Conservation (phyloP, 2,329 filamentous ascomycete species). For the Hyphodiscus sp. region DNA sequence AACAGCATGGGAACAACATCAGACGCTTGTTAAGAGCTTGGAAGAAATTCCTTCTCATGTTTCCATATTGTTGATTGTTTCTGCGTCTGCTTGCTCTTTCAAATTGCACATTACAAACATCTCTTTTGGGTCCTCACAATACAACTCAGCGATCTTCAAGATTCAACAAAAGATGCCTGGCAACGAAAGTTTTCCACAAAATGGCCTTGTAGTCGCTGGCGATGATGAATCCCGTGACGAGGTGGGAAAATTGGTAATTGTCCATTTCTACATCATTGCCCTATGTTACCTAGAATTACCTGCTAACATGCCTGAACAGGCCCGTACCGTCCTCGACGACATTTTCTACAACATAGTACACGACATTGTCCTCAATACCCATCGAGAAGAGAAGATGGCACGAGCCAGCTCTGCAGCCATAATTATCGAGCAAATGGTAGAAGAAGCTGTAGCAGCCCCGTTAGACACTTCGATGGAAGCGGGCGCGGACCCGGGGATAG, state of each 20-base stretch:
- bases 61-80: constrained; percentile 9
- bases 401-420: constrained; percentile 60
- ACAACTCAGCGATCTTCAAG: constrained; percentile 6
- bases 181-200: constrained; percentile 22
- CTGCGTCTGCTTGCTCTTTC: constrained; percentile 17
- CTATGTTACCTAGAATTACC: constrained; percentile 4
- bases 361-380: constrained; percentile 66
- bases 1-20: constrained; percentile 11
- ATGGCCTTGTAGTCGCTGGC: constrained; percentile 46
- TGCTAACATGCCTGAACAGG: constrained; percentile 32
- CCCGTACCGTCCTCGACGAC: constrained; percentile 65
- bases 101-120: constrained; percentile 11
- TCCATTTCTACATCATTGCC: constrained; percentile 9
- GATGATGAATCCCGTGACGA: constrained; percentile 35
- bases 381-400: constrained; percentile 72
- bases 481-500: constrained; percentile 9
- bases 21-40: not conserved
- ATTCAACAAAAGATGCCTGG: constrained; percentile 20
- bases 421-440: constrained; percentile 48
- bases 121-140: constrained; percentile 13
- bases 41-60: constrained; percentile 16
- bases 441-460: constrained; percentile 17
- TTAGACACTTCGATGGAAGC: constrained; percentile 14
- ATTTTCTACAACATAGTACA: constrained; percentile 70
- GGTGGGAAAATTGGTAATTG: constrained; percentile 53